Conservation (phyloP, 2,329 filamentous ascomycete genomes). For the Parascedosporium putredinis region DNA sequence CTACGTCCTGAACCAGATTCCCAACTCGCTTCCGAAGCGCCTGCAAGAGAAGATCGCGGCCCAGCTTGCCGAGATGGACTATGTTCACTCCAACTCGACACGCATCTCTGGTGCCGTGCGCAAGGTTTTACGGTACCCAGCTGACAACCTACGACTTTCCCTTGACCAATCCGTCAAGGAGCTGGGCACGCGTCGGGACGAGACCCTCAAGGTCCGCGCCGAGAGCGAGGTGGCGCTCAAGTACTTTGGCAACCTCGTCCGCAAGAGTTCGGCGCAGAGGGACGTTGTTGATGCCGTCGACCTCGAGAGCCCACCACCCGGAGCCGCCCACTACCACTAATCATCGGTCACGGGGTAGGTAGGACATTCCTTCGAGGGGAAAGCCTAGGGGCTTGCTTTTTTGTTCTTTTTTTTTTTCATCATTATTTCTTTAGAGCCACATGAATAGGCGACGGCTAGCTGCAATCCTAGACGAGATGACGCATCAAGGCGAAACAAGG, state of each 20-base stretch:
- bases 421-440: not conserved
- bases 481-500: no score
- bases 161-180: conserved; percentile 81
- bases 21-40: conserved; percentile 75
- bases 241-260: conserved; percentile 80
- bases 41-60: conserved; percentile 75
- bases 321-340: conserved; percentile 6
- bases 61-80: conserved; percentile 75
- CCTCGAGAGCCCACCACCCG: conserved; percentile 38
- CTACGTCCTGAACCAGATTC: conserved; percentile 80
- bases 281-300: conserved; percentile 40
- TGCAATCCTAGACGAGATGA: no score
- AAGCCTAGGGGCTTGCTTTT: not conserved
- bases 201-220: conserved; percentile 67
- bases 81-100: conserved; percentile 77
- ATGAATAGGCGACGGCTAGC: no score
- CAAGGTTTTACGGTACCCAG: conserved; percentile 78
- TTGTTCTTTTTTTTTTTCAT: not conserved
- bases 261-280: conserved; percentile 47
- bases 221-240: conserved; percentile 83
- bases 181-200: conserved; percentile 65
- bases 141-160: conserved; percentile 73
- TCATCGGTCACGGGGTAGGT: not conserved
- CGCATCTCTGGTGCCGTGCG: conserved; percentile 81
- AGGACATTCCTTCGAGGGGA: no score